These are phyloP conservation scores for Geranomyces michiganensis DNA, from an alignment of 192 early-diverging fungal species.

Conservation along the genomic window DNA sequence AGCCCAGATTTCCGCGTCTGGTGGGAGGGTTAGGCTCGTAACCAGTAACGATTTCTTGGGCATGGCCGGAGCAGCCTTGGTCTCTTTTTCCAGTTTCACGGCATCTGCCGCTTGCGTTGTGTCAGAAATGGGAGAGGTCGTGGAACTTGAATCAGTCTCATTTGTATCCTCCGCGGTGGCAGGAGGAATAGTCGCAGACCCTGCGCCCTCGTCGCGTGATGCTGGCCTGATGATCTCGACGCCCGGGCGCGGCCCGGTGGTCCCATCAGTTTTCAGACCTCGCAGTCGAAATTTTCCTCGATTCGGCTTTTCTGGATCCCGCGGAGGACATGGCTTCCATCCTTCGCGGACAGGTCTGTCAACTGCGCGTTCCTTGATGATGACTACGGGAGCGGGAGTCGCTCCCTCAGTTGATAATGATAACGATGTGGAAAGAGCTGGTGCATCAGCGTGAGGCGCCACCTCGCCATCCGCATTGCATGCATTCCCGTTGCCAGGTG, in stretches of 20 bases:
- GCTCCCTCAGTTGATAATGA: neutral
- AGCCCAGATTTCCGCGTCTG: neutral
- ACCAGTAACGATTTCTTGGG: neutral
- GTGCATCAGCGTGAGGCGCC: neutral
- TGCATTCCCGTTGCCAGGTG: neutral
- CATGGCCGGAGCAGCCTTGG: neutral
- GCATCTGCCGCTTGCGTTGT: too few relatives aligned
- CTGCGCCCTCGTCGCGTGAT: too few relatives aligned
- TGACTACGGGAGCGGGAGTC: neutral
- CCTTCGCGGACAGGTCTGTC: conserved; percentile 18
- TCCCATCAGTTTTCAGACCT: neutral
- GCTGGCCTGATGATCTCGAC: too few relatives aligned
- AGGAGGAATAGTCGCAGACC: too few relatives aligned
- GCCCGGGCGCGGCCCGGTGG: too few relatives aligned
- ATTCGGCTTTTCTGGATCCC: conserved; percentile 18
- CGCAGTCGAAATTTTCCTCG: neutral
- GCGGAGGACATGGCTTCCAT: conserved; percentile 13
- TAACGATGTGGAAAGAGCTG: neutral
- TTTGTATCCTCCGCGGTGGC: too few relatives aligned
- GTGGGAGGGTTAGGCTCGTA: neutral
- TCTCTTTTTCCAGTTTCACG: too few relatives aligned
- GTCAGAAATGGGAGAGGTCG: too few relatives aligned
- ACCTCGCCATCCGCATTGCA: neutral
- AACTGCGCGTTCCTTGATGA: conserved; percentile 25
- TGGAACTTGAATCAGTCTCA: too few relatives aligned